Evolutionary conservation across 2,329 filamentous ascomycete genomes (phyloP).

Genomic region (Botrytis paeoniae): DNA sequence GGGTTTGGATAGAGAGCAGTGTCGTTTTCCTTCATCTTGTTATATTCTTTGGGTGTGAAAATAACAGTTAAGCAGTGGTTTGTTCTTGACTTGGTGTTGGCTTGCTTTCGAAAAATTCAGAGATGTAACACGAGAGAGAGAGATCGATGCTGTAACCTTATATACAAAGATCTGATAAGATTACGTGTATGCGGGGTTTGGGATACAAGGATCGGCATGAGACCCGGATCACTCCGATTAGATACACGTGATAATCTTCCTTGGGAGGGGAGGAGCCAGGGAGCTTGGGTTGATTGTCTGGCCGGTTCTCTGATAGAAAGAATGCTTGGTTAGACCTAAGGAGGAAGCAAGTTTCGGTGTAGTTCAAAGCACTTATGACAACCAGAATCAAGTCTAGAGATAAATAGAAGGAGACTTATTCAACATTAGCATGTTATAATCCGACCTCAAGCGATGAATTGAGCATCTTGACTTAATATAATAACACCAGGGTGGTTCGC

Average conservation of each 20-base stretch:
- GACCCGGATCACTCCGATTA: neutral
- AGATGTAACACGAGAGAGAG: neutral
- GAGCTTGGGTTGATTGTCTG: neutral
- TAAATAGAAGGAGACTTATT: neutral
- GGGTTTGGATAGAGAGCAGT: slow-evolving; percentile 44
- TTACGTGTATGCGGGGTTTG: neutral
- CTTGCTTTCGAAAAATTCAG: neutral
- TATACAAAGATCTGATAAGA: slow-evolving; percentile 1
- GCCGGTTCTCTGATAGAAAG: neutral
- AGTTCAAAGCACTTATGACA: neutral
- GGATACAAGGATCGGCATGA: neutral
- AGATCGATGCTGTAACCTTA: neutral
- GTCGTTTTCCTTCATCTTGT: slow-evolving; percentile 32
- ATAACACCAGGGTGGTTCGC: neutral
- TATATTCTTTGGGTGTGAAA: neutral
- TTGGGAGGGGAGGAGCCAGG: too few species aligned
- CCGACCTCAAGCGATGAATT: neutral
- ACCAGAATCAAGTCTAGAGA: neutral
- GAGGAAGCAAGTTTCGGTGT: neutral
- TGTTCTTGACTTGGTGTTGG: neutral
- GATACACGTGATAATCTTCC: neutral
- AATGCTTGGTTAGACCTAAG: neutral
- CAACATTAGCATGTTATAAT: neutral
- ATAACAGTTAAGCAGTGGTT: neutral
- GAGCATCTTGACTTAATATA: neutral